Base-by-base conservation (phyloP, 352 stramenopile genomes). In the Pythium sp. region DNA sequence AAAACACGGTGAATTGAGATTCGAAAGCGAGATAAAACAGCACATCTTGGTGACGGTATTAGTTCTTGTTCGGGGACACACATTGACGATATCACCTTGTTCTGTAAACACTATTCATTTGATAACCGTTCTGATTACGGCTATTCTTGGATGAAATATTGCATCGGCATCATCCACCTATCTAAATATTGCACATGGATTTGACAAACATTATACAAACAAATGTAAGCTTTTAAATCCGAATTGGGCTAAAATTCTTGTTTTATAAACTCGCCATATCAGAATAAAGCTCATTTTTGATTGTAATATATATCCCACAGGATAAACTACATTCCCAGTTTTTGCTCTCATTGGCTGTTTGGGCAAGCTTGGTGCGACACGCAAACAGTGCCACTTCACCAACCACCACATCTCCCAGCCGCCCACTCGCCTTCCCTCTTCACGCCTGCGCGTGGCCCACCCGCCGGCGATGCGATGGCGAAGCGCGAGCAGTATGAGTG, bases 401-500 rank as follows among this genome's bases (percentile, higher is more conserved):
- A 20, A 38, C 34, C 34, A 38, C 9, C 41, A 22, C 41, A 49
- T 49, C 41, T 49, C 15, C 41, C 15, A 49, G 41, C 41, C 12
- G 12, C 6, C 41, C 15, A 2, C 5, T 15, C 41, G 8, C 41
- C 41, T 51, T 49, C 41, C 41, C 41, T 49, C 41, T 5, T 49
- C 43, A 6, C 18, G 43, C 18, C 43, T 24, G 43, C 43, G 18
- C 18, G 43, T 51, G 43, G 18, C 43, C 18, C 18, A 6, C 43
- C 18, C 18, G 12, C 18, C 22, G 18, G 28, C 15, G 28, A 28
- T 60, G 28, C 18, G 55, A 60, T 43, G 28, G 28, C 30, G 30
- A 20, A 34, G 53, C 28, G 7, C 18, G 55, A 26, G 15, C 24
- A 65, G 46, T 58, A 65, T 66, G 61, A 66, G 61, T 66, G 61